Conservation (phyloP, 495 filamentous ascomycete species). For the Trichoderma virens region DNA sequence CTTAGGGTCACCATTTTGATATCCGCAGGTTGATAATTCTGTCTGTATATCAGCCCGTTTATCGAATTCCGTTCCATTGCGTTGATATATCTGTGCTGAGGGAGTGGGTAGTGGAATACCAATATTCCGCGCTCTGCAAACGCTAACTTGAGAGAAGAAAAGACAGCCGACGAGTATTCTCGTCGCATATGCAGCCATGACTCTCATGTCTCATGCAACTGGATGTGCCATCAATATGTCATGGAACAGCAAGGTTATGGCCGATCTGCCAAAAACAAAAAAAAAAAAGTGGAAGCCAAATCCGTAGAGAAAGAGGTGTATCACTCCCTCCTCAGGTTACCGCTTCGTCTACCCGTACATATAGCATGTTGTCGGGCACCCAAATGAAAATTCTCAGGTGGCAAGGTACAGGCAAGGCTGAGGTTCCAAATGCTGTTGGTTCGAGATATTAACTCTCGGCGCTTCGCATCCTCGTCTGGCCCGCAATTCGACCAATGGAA, state of each 20-base stretch:
- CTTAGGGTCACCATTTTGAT: constrained; percentile 9
- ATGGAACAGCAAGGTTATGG: not conserved
- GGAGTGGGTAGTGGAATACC: not conserved
- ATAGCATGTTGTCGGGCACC: not conserved
- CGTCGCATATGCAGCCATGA: not conserved
- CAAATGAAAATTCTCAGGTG: not conserved
- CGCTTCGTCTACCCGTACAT: not conserved
- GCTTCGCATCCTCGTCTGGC: not conserved
- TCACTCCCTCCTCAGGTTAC: not conserved
- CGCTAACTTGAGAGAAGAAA: not conserved
- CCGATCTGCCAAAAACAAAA: not conserved
- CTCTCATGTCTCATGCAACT: not conserved
- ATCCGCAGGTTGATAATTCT: constrained; percentile 11
- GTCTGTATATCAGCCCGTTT: constrained; percentile 4
- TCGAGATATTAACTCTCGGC: not conserved
- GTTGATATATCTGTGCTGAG: not conserved
- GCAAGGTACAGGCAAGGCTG: not conserved
- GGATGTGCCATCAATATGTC: not conserved
- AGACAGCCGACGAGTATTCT: not conserved
- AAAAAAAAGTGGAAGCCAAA: not conserved
- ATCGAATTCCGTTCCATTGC: constrained; percentile 1
- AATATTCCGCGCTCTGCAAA: not conserved
- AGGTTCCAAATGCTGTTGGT: not conserved
- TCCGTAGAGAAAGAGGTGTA: not conserved
- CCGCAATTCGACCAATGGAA: not conserved